A percentile compares a stretch with the other conserved stretches of the same genome.
phyloP scores from a whole-genome alignment of 208 protist genomes.

The Acanthamoeba sp. region DNA sequence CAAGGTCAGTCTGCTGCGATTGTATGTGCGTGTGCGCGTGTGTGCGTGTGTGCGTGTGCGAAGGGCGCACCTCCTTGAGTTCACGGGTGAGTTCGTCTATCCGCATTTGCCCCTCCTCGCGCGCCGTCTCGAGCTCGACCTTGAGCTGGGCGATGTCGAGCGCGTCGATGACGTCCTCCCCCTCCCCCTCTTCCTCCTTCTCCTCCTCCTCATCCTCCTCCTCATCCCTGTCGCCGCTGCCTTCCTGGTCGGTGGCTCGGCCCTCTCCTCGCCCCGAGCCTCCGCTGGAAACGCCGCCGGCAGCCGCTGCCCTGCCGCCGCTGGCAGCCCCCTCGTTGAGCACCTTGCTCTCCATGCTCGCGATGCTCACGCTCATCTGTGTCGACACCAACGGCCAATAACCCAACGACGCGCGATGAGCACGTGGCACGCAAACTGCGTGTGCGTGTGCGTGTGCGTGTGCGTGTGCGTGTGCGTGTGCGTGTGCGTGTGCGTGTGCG shows the following conservation, averaged over 20 bases:
- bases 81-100: slow-evolving; percentile 29
- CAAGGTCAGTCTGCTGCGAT: not conserved
- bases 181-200: not conserved
- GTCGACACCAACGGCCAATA: not conserved
- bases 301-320: not conserved
- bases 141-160: slow-evolving; percentile 51
- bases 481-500: too few relatives aligned
- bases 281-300: not conserved
- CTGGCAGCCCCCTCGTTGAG: not conserved
- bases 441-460: too few relatives aligned
- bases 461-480: too few relatives aligned
- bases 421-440: not conserved
- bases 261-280: not conserved
- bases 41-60: too few relatives aligned
- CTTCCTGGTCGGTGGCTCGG: not conserved
- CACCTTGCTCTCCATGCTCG: slow-evolving; percentile 8
- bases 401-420: not conserved
- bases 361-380: slow-evolving; percentile 23
- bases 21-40: not conserved
- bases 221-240: not conserved
- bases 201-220: not conserved
- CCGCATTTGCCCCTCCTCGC: slow-evolving; percentile 25
- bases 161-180: not conserved
- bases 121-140: slow-evolving; percentile 30
- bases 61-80: not conserved